Base-by-base conservation (phyloP, 352 stramenopile species). In the Pythium dissotocum region DNA sequence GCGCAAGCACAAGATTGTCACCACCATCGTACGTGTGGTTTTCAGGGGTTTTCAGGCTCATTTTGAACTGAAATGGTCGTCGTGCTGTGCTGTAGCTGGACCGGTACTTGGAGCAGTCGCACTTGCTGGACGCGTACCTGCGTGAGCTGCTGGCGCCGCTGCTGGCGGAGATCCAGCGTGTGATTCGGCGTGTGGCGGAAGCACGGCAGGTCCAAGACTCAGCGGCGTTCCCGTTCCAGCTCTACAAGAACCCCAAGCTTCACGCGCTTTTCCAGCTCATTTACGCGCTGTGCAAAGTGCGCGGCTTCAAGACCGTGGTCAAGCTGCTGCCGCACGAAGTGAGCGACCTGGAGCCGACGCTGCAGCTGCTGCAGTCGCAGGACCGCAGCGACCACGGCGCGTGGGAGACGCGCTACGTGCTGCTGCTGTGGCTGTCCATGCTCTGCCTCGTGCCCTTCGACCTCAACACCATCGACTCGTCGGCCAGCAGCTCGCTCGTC, bases 381-480 rank as follows among this genome's bases (percentile, higher is more conserved):
- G 94, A 98, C 72, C 80, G 80, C 35, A 72, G 76, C 5, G 91
- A 97, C 67, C 65, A 90, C 85, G 71, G 64, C 13, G 77, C 73
- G 28, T 91, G 81, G 83, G 78, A 91, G 68, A 91, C 77, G 58
- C 87, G 87, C 51, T 95, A 93, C 59, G 85, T 94, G 49, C 73
- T 99, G 52, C 83, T 99, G 73, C 85, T 99, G 28, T 99, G 98
- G 98, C 81, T 99, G 49, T 97, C 89, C 12, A 98, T 99, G 76
- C 84, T 99, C 44, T 98, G 93, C 67, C 85, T 99, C 30, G 94
- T 99, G 24, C 98, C 98, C 0, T 99, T 99, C 77, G 91, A 99
- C 76, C 90, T 99, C 56, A 77, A 87, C 55, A 97, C 92, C 1
- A 98, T 99, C 63, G 96, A 99, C 79, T 98, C 91, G 55, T 96